A percentile compares a stretch with the other conserved stretches of the same genome.
phyloP scores from a whole-genome alignment of 306 rosid genomes.

The Trifolium dubium region DNA sequence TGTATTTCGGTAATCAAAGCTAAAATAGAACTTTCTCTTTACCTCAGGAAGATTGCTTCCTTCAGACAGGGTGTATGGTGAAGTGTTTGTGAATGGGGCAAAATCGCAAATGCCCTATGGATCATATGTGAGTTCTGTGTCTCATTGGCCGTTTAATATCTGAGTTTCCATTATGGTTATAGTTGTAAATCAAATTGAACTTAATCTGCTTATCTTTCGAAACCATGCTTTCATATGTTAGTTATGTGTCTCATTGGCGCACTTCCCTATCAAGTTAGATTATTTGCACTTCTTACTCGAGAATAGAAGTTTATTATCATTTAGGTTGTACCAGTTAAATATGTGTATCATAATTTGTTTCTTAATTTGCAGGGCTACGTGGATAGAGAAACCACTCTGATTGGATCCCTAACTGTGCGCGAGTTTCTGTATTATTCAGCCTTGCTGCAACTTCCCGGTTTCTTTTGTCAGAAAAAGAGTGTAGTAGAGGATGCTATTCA shows the following conservation, averaged over 20 bases:
- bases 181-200: slow-evolving; percentile 13
- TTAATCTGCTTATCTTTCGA: slow-evolving; percentile 1
- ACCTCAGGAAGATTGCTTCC: slow-evolving; percentile 80
- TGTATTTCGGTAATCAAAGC: slow-evolving; percentile 41
- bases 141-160: slow-evolving; percentile 28
- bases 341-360: slow-evolving; percentile 30
- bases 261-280: too few species aligned
- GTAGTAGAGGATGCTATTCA: slow-evolving; percentile 96
- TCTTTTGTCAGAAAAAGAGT: slow-evolving; percentile 89
- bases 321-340: too few species aligned
- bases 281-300: too few species aligned
- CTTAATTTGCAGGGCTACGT: slow-evolving; percentile 80
- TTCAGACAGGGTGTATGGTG: slow-evolving; percentile 88
- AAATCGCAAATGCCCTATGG: slow-evolving; percentile 80
- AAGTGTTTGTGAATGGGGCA: slow-evolving; percentile 85
- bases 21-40: slow-evolving; percentile 38
- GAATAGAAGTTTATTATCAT: too few species aligned
- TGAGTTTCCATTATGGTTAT: slow-evolving; percentile 23
- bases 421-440: slow-evolving; percentile 95
- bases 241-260: too few species aligned
- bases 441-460: slow-evolving; percentile 92
- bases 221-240: slow-evolving; percentile 34
- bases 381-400: slow-evolving; percentile 84
- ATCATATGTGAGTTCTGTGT: slow-evolving; percentile 74
- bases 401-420: slow-evolving; percentile 95